A percentile compares a stretch with the other conserved stretches of the same genome.
These are phyloP conservation scores for Dothistroma septosporum DNA, from an alignment of 2,329 filamentous ascomycete genomes.

Conservation along the genomic window DNA sequence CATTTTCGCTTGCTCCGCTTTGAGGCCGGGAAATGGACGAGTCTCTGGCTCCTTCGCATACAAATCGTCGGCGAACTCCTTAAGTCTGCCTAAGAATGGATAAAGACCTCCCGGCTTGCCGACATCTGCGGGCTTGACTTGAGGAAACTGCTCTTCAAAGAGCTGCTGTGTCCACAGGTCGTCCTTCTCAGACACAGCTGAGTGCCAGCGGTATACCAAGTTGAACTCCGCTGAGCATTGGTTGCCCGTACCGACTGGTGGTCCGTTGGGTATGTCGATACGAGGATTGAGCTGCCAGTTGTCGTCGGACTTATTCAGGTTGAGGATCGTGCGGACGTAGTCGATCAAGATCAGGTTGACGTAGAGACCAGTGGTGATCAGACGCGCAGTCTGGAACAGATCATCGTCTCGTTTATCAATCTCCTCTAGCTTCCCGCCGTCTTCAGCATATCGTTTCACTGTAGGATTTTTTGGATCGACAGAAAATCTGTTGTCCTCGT, in stretches of 20 bases:
- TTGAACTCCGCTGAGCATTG: conserved; percentile 53
- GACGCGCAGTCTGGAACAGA: conserved; percentile 50
- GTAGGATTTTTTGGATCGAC: conserved; percentile 55
- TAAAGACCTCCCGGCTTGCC: conserved; percentile 26
- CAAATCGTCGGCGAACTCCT: conserved; percentile 28
- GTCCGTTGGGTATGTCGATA: conserved; percentile 36
- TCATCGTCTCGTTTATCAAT: conserved; percentile 43
- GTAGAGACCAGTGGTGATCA: conserved; percentile 52
- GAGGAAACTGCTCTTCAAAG: conserved; percentile 34
- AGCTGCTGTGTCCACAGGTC: conserved; percentile 44
- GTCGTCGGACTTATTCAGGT: conserved; percentile 43
- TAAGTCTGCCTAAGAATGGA: conserved; percentile 31
- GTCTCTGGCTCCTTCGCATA: conserved; percentile 29
- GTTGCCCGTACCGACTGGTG: conserved; percentile 46
- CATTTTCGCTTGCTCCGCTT: conserved; percentile 28
- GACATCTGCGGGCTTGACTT: conserved; percentile 21
- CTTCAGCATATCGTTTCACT: conserved; percentile 33
- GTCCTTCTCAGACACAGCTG: conserved; percentile 42
- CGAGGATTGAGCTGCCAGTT: conserved; percentile 45
- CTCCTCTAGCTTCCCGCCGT: conserved; percentile 9
- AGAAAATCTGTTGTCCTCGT: conserved; percentile 74
- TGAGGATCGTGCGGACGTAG: conserved; percentile 52
- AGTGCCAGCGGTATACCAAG: conserved; percentile 51
- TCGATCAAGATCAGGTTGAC: conserved; percentile 53
- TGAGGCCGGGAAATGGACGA: conserved; percentile 34